Evolutionary conservation across 2,329 filamentous ascomycete species (phyloP).

Genomic region (Penicillium rolfsii): DNA sequence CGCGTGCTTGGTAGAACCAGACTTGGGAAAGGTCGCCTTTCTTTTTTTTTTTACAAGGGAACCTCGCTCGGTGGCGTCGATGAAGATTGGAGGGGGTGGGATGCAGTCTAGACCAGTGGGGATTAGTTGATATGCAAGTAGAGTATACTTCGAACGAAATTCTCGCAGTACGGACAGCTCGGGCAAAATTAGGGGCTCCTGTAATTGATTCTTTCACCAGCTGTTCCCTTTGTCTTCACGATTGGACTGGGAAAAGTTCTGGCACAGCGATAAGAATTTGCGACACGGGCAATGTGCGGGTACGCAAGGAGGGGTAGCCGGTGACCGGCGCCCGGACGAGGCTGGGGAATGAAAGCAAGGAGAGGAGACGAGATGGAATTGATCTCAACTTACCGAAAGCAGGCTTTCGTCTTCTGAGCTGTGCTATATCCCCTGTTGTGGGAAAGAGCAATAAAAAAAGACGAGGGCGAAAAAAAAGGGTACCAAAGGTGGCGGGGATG

Average conservation of each 20-base stretch:
- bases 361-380: not conserved
- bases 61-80: slow-evolving; percentile 26
- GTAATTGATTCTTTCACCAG: not conserved
- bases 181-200: not conserved
- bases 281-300: slow-evolving; percentile 18
- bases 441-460: not conserved
- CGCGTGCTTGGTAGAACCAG: slow-evolving; percentile 8
- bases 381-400: not conserved
- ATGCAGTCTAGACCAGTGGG: slow-evolving; percentile 29
- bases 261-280: slow-evolving; percentile 25
- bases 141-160: slow-evolving; percentile 12
- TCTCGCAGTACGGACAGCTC: not conserved
- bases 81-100: slow-evolving; percentile 22
- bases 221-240: not conserved
- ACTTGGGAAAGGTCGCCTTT: slow-evolving; percentile 7
- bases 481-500: not conserved
- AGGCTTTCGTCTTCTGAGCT: not conserved
- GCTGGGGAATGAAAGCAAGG: slow-evolving; percentile 5
- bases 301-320: slow-evolving; percentile 25
- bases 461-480: not conserved
- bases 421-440: not conserved
- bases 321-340: slow-evolving; percentile 8
- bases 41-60: slow-evolving; percentile 21
- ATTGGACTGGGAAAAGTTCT: not conserved
- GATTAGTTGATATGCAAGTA: slow-evolving; percentile 26